phyloP scores from a whole-genome alignment of 139 green algal genomes.

The Dunaliella primolecta region DNA sequence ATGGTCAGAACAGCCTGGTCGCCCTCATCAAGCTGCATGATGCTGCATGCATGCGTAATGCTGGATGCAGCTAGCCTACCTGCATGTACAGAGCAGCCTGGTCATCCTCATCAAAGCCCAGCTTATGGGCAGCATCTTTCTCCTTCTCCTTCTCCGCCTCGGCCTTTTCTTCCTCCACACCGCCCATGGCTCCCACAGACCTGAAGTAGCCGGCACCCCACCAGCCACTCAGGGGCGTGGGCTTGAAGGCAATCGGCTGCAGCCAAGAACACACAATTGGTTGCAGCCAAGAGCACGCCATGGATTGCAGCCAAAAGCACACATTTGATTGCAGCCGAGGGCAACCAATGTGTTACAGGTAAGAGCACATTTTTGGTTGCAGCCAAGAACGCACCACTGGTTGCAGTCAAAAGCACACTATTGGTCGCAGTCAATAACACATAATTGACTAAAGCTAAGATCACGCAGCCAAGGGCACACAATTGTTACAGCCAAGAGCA shows the following conservation, averaged over 20 bases:
- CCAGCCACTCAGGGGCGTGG: constrained; percentile 59
- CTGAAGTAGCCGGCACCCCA: constrained; percentile 71
- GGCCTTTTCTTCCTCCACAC: constrained; percentile 43
- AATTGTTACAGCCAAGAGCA: too few species aligned
- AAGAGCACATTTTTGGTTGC: too few species aligned
- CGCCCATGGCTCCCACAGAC: constrained; percentile 55
- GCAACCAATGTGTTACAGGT: neutral
- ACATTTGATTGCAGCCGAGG: neutral
- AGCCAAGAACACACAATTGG: neutral
- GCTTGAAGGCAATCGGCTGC: constrained; percentile 35
- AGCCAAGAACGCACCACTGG: too few species aligned
- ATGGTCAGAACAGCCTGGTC: neutral
- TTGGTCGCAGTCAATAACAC: too few species aligned
- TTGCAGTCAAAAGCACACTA: too few species aligned
- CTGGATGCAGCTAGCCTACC: too few species aligned
- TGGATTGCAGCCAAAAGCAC: neutral
- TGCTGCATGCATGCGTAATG: too few species aligned
- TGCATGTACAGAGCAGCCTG: constrained; percentile 57
- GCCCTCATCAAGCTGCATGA: neutral
- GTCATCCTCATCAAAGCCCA: constrained; percentile 66
- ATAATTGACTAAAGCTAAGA: too few species aligned
- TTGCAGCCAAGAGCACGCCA: neutral
- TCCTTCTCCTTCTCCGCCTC: constrained; percentile 26
- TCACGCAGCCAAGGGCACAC: too few species aligned
- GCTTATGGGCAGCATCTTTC: constrained; percentile 4